A percentile compares a stretch with the other conserved stretches of the same genome.
These are phyloP conservation scores for Solanum hybrid DNA, from an alignment of 305 asterid species.

Conservation along the genomic window DNA sequence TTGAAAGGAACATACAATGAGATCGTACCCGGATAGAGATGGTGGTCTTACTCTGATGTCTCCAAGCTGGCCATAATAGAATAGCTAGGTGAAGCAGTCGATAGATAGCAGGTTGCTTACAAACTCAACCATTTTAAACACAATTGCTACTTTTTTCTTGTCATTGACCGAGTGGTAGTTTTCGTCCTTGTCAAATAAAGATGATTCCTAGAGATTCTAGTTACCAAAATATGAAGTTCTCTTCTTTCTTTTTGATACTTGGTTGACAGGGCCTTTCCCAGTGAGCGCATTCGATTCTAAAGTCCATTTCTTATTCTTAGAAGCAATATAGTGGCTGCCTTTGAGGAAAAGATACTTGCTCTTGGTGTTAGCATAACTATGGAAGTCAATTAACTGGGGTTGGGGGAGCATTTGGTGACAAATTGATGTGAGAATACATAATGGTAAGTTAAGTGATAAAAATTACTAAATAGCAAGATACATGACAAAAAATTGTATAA, in stretches of 20 bases:
- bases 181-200: background rate
- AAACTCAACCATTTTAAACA: background rate
- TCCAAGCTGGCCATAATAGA: background rate
- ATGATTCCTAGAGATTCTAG: background rate
- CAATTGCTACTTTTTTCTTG: background rate
- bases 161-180: background rate
- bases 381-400: background rate
- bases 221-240: background rate
- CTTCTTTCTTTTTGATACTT: background rate
- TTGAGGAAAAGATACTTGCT: background rate
- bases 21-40: background rate
- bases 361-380: background rate
- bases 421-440: background rate
- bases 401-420: no score
- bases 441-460: background rate
- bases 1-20: background rate
- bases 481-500: background rate
- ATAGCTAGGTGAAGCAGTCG: background rate
- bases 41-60: background rate
- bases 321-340: background rate
- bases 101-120: background rate
- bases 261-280: background rate
- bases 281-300: background rate
- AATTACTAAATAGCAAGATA: no score
- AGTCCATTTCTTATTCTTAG: background rate